Evolutionary conservation across 108 stramenopile genomes (phyloP), one percentile per base, ranked within the genome.

Genomic region (Cyclotella atomus): DNA sequence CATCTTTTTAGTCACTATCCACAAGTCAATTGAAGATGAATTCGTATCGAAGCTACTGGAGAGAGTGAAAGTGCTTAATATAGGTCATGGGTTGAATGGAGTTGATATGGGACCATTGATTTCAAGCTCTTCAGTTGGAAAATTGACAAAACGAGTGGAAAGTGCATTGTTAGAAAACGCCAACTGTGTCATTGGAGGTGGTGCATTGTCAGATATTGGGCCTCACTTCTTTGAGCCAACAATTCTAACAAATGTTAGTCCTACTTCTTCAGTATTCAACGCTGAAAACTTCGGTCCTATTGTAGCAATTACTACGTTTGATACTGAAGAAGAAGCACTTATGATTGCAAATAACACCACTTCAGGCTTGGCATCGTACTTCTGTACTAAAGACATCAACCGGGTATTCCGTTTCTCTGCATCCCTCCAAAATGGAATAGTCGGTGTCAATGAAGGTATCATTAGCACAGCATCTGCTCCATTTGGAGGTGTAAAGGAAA

Each of bases 401-500:
- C 84, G 91, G 43, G 76, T 47, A 16, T 92, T 62, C 46, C 56
- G 75, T 27, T 65, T 76, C 77, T 91, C 85, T 35, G 28, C 35
- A 38, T 41, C 17, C 16, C 77, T 85, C 4, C 92, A 97, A 55
- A 77, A 68, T 56, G 96, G 97, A 4, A 87, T 97, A 12, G 94
- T 98, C 14, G 97, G 97, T 34, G 83, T 98, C 12, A 99, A 99
- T 76, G 96, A 97, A 60, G 96, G 91, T 35, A 81, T 93, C 36
- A 85, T 99, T 49, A 86, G 88, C 69, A 84, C 74, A 54, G 69
- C 80, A 27, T 70, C 65, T 15, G 91, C 95, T 43, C 98, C 98
- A 10, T 99, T 98, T 78, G 99, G 99, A 33, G 99, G 99, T 21
- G 84, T 94, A 61, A 97, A 97, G 74, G 96, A 97, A 60, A 96